These are phyloP conservation scores for Hanseniaspora meyeri DNA, from an alignment of 805 yeast species.

Conservation along the genomic window DNA sequence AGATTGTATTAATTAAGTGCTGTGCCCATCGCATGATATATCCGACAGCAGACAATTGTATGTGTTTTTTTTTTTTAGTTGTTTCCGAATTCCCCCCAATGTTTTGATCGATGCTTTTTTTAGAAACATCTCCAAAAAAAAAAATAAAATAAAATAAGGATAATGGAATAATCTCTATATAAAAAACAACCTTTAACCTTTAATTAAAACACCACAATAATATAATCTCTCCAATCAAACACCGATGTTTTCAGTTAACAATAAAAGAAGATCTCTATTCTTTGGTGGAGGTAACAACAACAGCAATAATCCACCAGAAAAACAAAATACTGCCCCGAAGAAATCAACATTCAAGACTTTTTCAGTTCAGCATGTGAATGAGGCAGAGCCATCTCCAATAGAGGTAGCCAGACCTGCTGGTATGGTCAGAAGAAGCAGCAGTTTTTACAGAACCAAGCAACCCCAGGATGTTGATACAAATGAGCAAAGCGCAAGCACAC, in stretches of 20 bases:
- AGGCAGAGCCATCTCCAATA: not conserved
- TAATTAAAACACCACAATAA: no score
- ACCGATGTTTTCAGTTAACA: not conserved
- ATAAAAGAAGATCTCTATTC: slow-evolving; percentile 9
- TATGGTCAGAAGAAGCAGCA: not conserved
- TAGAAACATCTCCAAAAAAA: not conserved
- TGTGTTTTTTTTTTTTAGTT: no score
- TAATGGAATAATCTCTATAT: no score
- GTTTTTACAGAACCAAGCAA: not conserved
- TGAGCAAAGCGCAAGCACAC: not conserved
- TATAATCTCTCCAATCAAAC: not conserved
- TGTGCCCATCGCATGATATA: no score
- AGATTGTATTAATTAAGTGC: not conserved
- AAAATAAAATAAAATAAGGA: no score
- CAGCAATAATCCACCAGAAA: not conserved
- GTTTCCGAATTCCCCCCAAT: no score
- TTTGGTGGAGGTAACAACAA: slow-evolving; percentile 4
- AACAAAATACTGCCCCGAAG: not conserved
- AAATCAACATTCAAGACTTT: slow-evolving; percentile 11
- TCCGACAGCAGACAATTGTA: no score
- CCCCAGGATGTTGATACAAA: not conserved
- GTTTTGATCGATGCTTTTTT: not conserved
- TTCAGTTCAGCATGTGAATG: slow-evolving; percentile 6
- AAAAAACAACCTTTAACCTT: no score
- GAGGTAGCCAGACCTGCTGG: not conserved